phyloP scores from a whole-genome alignment of 106 monocot species.

The Phalaenopsis aphrodite region DNA sequence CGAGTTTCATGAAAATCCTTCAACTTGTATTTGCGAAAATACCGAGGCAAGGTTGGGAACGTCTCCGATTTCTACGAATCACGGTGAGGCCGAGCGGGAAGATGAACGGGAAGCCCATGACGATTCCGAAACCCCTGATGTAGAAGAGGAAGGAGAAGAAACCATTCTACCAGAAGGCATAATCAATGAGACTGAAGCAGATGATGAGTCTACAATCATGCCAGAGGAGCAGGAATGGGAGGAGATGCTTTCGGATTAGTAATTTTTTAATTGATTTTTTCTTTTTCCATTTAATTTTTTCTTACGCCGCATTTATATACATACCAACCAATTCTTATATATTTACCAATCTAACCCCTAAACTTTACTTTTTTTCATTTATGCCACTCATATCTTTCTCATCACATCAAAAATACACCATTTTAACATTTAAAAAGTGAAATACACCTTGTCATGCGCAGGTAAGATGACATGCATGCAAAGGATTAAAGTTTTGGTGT shows the following conservation, averaged over 20 bases:
- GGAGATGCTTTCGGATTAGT: slow-evolving; percentile 68
- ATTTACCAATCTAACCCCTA: too few relatives aligned
- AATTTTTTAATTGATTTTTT: neutral
- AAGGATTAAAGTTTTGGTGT: too few relatives aligned
- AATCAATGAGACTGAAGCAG: slow-evolving; percentile 15
- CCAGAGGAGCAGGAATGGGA: slow-evolving; percentile 50
- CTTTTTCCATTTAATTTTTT: neutral
- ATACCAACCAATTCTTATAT: too few relatives aligned
- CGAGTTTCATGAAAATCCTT: slow-evolving; percentile 88
- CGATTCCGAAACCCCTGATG: slow-evolving; percentile 32
- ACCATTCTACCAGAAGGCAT: slow-evolving; percentile 13
- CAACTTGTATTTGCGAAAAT: slow-evolving; percentile 56
- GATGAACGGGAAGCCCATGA: slow-evolving; percentile 19
- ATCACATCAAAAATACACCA: too few relatives aligned
- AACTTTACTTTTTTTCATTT: too few relatives aligned
- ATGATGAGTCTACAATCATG: slow-evolving; percentile 22
- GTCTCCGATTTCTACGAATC: neutral
- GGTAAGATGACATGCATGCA: too few relatives aligned
- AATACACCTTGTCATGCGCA: too few relatives aligned
- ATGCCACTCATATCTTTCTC: too few relatives aligned
- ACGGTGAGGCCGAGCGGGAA: neutral
- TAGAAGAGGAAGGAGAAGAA: slow-evolving; percentile 43
- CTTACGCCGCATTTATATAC: too few relatives aligned
- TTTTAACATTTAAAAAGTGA: too few relatives aligned
- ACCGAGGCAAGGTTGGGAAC: neutral